A percentile compares a stretch with the other conserved stretches of the same genome.
These are phyloP conservation scores for Arachis hypogaea DNA, from an alignment of 306 rosid genomes.

Conservation along the genomic window DNA sequence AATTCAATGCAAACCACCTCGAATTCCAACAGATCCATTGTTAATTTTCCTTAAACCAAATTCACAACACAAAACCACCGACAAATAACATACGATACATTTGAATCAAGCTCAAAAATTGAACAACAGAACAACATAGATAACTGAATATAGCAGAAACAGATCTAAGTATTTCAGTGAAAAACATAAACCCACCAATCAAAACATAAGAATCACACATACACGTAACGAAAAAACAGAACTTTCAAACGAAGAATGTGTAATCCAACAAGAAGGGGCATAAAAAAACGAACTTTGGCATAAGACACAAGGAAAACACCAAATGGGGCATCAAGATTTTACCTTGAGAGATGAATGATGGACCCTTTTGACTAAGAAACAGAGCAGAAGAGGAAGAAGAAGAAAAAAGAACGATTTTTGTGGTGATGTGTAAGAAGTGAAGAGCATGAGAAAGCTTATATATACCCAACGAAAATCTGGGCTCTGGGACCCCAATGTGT, in stretches of 20 bases:
- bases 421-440: slow-evolving; percentile 20
- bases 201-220: neutral
- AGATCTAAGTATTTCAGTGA: slow-evolving; percentile 44
- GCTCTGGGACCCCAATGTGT: slow-evolving; percentile 31
- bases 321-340: neutral
- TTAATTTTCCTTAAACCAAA: slow-evolving; percentile 27
- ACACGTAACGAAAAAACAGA: neutral
- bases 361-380: slow-evolving; percentile 27
- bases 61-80: slow-evolving; percentile 21
- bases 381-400: neutral
- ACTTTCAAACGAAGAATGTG: slow-evolving; percentile 2
- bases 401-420: neutral
- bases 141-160: slow-evolving; percentile 26
- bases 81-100: slow-evolving; percentile 16
- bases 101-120: slow-evolving; percentile 29
- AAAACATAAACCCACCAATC: neutral
- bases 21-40: slow-evolving; percentile 47
- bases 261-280: slow-evolving; percentile 3
- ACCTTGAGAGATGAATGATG: slow-evolving; percentile 37
- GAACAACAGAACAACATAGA: neutral
- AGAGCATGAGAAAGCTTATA: slow-evolving; percentile 40
- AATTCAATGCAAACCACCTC: slow-evolving; percentile 17
- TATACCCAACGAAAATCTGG: slow-evolving; percentile 57
- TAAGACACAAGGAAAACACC: neutral
- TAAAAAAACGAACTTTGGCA: neutral